phyloP scores from a whole-genome alignment of 1,284 basidiomycete genomes.

The Cryptococcus sp. region DNA sequence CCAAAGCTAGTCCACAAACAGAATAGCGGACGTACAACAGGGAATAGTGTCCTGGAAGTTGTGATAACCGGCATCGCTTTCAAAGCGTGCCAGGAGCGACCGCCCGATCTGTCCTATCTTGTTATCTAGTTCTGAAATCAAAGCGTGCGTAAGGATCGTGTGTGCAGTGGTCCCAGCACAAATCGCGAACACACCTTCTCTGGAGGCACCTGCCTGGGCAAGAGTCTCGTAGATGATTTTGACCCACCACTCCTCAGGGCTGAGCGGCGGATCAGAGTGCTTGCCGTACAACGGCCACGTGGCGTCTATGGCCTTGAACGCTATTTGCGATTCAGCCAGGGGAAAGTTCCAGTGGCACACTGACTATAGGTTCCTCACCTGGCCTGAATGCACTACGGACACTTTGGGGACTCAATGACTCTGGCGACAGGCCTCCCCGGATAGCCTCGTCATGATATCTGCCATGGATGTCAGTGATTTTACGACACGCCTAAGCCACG shows the following conservation, averaged over 20 bases:
- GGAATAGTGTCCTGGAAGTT: slow-evolving; percentile 44
- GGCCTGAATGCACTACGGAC: slow-evolving; percentile 45
- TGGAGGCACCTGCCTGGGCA: slow-evolving; percentile 35
- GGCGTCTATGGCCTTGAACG: slow-evolving; percentile 39
- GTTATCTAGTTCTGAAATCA: slow-evolving; percentile 22
- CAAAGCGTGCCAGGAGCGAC: slow-evolving; percentile 41
- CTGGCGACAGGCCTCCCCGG: slow-evolving; percentile 30
- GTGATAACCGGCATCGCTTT: slow-evolving; percentile 44
- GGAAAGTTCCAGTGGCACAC: too few relatives aligned
- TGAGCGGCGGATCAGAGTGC: slow-evolving; percentile 34
- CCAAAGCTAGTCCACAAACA: not conserved
- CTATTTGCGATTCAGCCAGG: slow-evolving; percentile 14
- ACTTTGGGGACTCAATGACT: slow-evolving; percentile 28
- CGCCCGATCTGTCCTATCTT: slow-evolving; percentile 24
- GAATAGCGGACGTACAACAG: slow-evolving; percentile 23
- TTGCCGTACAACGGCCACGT: slow-evolving; percentile 44
- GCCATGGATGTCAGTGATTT: not conserved
- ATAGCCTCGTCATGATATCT: slow-evolving; percentile 48
- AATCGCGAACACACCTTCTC: slow-evolving; percentile 19
- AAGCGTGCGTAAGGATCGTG: not conserved
- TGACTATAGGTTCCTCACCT: slow-evolving; percentile 20
- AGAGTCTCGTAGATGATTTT: slow-evolving; percentile 42
- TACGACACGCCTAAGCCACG: too few relatives aligned
- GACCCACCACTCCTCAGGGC: slow-evolving; percentile 48
- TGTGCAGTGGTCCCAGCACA: not conserved